Conservation (phyloP, 345 rosid species). For the Geranium rotundifolium region DNA sequence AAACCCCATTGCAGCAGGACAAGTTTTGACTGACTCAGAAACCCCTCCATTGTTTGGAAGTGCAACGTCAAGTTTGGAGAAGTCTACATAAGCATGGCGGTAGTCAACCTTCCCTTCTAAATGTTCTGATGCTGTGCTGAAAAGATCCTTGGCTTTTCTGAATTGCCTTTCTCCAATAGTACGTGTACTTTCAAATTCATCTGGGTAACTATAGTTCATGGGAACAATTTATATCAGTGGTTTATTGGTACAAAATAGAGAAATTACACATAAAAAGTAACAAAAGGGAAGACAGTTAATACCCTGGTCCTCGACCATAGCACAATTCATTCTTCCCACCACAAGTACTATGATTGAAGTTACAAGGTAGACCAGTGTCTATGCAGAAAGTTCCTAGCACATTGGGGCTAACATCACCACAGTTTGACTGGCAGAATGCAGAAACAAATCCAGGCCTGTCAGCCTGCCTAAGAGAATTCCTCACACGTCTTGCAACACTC, state of each 20-base stretch:
- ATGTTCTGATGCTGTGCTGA: constrained; percentile 67
- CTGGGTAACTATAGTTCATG: constrained; percentile 48
- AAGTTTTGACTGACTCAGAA: constrained; percentile 65
- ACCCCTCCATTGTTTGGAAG: constrained; percentile 46
- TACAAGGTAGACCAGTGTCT: constrained; percentile 92
- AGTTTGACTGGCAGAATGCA: constrained; percentile 93
- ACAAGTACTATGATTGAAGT: constrained; percentile 95
- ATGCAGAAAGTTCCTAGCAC: constrained; percentile 88
- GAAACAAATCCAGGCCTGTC: constrained; percentile 82
- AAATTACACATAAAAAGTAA: not conserved
- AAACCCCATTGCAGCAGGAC: constrained; percentile 99
- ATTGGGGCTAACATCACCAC: constrained; percentile 98
- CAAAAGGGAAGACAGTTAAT: constrained; percentile 12
- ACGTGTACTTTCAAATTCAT: constrained; percentile 94
- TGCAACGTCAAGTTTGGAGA: constrained; percentile 79
- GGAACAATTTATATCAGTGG: not conserved
- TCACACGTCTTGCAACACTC: constrained; percentile 68
- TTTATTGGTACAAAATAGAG: constrained; percentile 9
- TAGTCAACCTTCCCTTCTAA: constrained; percentile 69
- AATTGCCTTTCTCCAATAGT: constrained; percentile 92
- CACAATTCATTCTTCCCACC: constrained; percentile 87
- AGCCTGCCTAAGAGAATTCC: constrained; percentile 67
- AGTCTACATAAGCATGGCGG: constrained; percentile 65
- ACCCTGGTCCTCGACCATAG: constrained; percentile 99
- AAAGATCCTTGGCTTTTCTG: constrained; percentile 67